A percentile compares a stretch with the other conserved stretches of the same genome.
These are phyloP conservation scores for Silene uniflora DNA, from an alignment of 148 eudicot genomes.

Conservation along the genomic window DNA sequence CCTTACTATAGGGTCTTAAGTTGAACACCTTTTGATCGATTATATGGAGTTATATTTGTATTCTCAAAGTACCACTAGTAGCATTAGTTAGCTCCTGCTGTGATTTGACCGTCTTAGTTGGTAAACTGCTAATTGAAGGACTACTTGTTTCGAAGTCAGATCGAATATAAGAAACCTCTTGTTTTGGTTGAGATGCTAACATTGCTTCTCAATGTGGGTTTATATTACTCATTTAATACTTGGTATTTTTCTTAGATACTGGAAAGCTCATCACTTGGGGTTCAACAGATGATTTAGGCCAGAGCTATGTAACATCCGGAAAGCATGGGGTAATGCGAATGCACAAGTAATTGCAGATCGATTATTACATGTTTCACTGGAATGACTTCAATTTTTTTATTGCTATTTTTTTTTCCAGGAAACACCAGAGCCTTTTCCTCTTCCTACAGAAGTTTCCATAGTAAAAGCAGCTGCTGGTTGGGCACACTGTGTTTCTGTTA, in stretches of 20 bases:
- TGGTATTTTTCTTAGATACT: conserved; percentile 37
- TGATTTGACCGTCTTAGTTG: background rate
- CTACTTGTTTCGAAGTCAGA: background rate
- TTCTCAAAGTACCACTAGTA: no score
- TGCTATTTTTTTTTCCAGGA: conserved; percentile 54
- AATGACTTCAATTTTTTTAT: conserved; percentile 20
- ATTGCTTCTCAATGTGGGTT: conserved; percentile 14
- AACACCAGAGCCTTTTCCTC: conserved; percentile 92
- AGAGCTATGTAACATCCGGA: conserved; percentile 89
- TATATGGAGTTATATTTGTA: no score
- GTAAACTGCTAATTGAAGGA: background rate
- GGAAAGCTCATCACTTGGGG: conserved; percentile 99
- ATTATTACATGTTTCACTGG: background rate
- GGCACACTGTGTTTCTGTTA: conserved; percentile 93
- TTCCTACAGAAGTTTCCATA: conserved; percentile 61
- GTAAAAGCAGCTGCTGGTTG: conserved; percentile 92
- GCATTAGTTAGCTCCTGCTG: background rate
- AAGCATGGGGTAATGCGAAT: conserved; percentile 80
- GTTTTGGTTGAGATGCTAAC: background rate
- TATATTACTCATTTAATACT: background rate
- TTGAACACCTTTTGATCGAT: no score
- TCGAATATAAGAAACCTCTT: background rate
- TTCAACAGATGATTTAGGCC: conserved; percentile 95
- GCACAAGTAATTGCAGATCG: background rate
- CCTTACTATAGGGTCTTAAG: background rate